Conservation (phyloP, 2,329 filamentous ascomycete genomes). For the Cladophialophora bantiana region DNA sequence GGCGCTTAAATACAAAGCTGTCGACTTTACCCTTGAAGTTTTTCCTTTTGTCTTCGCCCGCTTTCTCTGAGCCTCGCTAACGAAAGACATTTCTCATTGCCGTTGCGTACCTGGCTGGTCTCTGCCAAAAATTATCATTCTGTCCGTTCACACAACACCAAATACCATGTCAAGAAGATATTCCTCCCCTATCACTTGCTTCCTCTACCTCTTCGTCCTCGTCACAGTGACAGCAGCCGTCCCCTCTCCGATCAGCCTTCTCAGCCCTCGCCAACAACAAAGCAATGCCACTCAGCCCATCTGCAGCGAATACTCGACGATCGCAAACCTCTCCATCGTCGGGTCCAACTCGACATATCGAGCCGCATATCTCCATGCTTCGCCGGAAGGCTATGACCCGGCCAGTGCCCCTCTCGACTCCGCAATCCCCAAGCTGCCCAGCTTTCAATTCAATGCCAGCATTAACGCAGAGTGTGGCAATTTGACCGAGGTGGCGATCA, state of each 20-base stretch:
- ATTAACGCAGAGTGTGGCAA: slow-evolving; percentile 33
- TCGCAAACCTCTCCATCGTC: slow-evolving; percentile 35
- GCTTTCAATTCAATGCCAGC: slow-evolving; percentile 20
- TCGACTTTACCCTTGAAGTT: neutral
- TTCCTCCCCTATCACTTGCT: slow-evolving; percentile 16
- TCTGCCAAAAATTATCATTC: neutral
- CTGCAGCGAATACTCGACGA: slow-evolving; percentile 27
- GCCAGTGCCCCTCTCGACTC: slow-evolving; percentile 29
- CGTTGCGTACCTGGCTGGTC: neutral
- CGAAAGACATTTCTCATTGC: neutral
- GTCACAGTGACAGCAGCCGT: slow-evolving; percentile 24
- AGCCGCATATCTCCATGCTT: slow-evolving; percentile 31
- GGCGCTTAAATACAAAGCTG: neutral
- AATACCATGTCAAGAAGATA: slow-evolving; percentile 17
- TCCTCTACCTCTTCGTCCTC: slow-evolving; percentile 25
- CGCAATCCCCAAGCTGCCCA: slow-evolving; percentile 23
- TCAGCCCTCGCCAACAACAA: slow-evolving; percentile 21
- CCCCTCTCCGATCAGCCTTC: slow-evolving; percentile 17
- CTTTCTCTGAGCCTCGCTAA: neutral
- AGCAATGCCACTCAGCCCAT: neutral
- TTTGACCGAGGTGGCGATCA: slow-evolving; percentile 29
- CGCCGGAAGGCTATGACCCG: slow-evolving; percentile 33
- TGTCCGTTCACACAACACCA: neutral
- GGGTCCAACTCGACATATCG: slow-evolving; percentile 36
- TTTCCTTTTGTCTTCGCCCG: neutral